phyloP scores from a whole-genome alignment of 495 filamentous ascomycete genomes.

The Aspergillus funiculosus region DNA sequence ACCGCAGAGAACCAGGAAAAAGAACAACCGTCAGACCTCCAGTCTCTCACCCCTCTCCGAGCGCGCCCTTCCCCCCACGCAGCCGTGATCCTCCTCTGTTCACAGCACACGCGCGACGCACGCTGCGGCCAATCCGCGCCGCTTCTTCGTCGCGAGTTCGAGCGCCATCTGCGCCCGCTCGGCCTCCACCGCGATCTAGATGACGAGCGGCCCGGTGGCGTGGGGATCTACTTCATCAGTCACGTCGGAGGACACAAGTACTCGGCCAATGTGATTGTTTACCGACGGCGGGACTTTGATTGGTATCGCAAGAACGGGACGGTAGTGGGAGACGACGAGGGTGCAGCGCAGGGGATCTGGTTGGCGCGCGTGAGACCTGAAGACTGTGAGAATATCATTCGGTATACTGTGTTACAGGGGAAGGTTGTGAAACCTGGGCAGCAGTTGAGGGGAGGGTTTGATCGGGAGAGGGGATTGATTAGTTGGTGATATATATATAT shows the following conservation, averaged over 20 bases:
- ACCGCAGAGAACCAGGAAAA: constrained; percentile 7
- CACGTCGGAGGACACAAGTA: constrained; percentile 54
- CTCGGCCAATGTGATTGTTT: constrained; percentile 81
- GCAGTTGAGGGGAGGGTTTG: constrained; percentile 86
- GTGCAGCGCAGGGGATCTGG: constrained; percentile 89
- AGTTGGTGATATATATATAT: constrained; percentile 63
- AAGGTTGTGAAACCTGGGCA: constrained; percentile 83
- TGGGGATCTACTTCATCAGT: constrained; percentile 91
- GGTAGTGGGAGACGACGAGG: constrained; percentile 41
- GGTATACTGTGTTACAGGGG: constrained; percentile 84
- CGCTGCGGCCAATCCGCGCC: constrained; percentile 92
- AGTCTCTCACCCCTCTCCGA: constrained; percentile 48
- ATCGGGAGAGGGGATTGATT: constrained; percentile 67
- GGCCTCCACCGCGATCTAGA: constrained; percentile 82
- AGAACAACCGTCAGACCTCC: constrained; percentile 23
- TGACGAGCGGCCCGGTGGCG: constrained; percentile 81
- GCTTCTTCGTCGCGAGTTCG: constrained; percentile 76
- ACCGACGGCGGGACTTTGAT: constrained; percentile 60
- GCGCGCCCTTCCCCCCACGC: constrained; percentile 71
- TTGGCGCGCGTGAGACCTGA: constrained; percentile 80
- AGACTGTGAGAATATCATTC: constrained; percentile 90
- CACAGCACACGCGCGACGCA: constrained; percentile 85
- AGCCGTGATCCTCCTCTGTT: constrained; percentile 87
- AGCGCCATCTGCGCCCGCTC: constrained; percentile 77
- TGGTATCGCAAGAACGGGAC: constrained; percentile 36